Evolutionary conservation across 768 basidiomycete species (phyloP), one percentile per base, ranked within the genome.

Genomic region (Leccinellum rugosiceps): DNA sequence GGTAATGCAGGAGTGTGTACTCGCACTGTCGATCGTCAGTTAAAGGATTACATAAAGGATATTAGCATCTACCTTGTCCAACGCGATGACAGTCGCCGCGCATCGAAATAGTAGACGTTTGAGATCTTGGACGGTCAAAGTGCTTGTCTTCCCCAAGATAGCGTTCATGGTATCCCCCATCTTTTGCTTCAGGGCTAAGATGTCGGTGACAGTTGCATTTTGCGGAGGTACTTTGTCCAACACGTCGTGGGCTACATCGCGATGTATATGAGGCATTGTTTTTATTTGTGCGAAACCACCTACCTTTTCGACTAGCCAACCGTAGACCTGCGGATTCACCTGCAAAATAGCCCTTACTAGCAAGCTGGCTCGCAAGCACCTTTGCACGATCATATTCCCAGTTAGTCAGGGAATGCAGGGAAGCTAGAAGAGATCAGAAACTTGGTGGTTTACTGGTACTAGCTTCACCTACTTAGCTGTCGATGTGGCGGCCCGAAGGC

Each of bases 331-430:
- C 89, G 7, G 85, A 85, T 71, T 98, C 94, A 26, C 94, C 94
- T 21, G 83, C 80, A 66, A 86, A 98, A 69, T 93, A 94, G n/a
- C 86, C 86, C 68, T 96, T 96, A 41, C 89, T 88, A 0, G 93
- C 88, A 55, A 97, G 83, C 66, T 98, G 92, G 61, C 87, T 90
- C 0, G 90, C 80, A 44, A 98, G 78, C 1, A 83, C 77, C 68
- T 91, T 92, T 9, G 95, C 83, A 21, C 86, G 84, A 69, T 99
- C 96, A 4, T 87, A 81, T 60, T 86, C 85, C 82, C 87, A 86
- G 51, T 76, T 79, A 0, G 83, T 81, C 34, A 86, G 69, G 1
- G 74, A 68, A 38, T 81, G 76, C 44, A 89, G 69, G 1, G 82
- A 86, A 28, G 80, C 85, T 87, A 57, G 19, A 35, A 50, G 15